Evolutionary conservation across 2,329 filamentous ascomycete genomes (phyloP).

Genomic region (Hymenoscyphus fraxineus): DNA sequence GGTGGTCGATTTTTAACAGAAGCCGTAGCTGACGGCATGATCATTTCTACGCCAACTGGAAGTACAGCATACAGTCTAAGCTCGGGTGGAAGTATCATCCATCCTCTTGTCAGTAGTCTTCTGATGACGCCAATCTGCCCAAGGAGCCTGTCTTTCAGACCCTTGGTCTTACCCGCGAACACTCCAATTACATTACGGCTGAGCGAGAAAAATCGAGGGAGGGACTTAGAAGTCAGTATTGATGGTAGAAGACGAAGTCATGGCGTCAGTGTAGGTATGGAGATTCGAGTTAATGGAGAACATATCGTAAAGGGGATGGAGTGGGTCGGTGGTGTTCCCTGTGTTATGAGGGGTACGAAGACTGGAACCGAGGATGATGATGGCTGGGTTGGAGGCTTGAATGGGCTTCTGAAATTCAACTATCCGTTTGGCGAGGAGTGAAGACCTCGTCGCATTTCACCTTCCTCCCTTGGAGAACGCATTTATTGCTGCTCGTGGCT

Average conservation of each 20-base stretch:
- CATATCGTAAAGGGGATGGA: slow-evolving; percentile 53
- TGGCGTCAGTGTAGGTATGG: slow-evolving; percentile 70
- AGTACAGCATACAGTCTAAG: slow-evolving; percentile 95
- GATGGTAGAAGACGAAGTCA: slow-evolving; percentile 66
- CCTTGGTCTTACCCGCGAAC: slow-evolving; percentile 81
- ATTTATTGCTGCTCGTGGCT: slow-evolving; percentile 43
- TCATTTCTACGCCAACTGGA: slow-evolving; percentile 89
- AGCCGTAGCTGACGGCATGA: slow-evolving; percentile 90
- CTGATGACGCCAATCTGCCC: slow-evolving; percentile 93
- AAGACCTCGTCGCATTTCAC: background rate
- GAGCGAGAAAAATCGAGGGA: slow-evolving; percentile 73
- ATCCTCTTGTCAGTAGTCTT: slow-evolving; percentile 83
- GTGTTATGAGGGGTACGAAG: slow-evolving; percentile 67
- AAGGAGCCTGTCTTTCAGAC: slow-evolving; percentile 85
- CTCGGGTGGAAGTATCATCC: slow-evolving; percentile 87
- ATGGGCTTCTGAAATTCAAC: slow-evolving; percentile 93
- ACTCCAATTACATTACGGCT: slow-evolving; percentile 79
- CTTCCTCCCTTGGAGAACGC: background rate
- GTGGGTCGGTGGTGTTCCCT: slow-evolving; percentile 81
- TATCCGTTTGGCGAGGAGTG: slow-evolving; percentile 76
- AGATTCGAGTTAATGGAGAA: slow-evolving; percentile 86
- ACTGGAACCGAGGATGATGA: slow-evolving; percentile 65
- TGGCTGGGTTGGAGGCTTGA: slow-evolving; percentile 94
- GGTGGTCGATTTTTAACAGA: slow-evolving; percentile 88
- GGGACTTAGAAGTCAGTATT: slow-evolving; percentile 74